These are phyloP conservation scores for Suillus fuscotomentosus DNA, from an alignment of 768 basidiomycete species.

Conservation along the genomic window DNA sequence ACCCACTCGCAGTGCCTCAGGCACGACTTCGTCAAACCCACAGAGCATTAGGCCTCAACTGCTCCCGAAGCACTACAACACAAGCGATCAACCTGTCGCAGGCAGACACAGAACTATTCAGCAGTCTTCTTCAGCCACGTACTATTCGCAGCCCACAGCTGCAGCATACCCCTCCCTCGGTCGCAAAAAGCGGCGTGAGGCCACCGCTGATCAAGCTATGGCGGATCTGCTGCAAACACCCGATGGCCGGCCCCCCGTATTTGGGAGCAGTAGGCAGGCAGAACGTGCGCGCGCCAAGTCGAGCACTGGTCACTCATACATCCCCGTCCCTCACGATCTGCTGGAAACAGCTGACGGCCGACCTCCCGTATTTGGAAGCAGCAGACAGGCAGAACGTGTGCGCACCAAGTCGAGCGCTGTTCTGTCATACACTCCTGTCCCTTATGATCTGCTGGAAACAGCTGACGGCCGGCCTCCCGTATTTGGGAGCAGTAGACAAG, in stretches of 20 bases:
- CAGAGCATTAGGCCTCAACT: neutral
- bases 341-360: too few species aligned
- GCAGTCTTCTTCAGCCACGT: neutral
- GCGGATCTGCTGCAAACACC: neutral
- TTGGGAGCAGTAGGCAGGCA: slow-evolving; percentile 8
- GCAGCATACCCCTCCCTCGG: slow-evolving; percentile 2
- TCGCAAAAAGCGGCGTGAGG: slow-evolving; percentile 1
- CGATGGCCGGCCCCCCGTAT: neutral
- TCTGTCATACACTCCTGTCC: too few species aligned
- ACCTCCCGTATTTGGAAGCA: too few species aligned
- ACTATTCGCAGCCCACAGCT: neutral
- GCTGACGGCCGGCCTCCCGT: too few species aligned
- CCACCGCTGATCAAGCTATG: slow-evolving; percentile 1
- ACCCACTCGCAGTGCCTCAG: neutral
- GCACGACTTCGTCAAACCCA: slow-evolving; percentile 1
- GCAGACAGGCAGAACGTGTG: too few species aligned
- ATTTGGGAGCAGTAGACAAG: slow-evolving; percentile 4
- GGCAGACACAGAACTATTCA: neutral
- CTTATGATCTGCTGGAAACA: too few species aligned
- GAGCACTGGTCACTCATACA: neutral
- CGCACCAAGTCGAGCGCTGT: too few species aligned
- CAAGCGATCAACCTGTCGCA: neutral
- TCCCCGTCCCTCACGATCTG: neutral
- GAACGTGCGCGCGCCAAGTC: slow-evolving; percentile 5
- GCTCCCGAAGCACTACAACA: neutral